phyloP scores from a whole-genome alignment of 805 yeast species.

The baker's yeast (Saccharomyces cerevisiae) region DNA sequence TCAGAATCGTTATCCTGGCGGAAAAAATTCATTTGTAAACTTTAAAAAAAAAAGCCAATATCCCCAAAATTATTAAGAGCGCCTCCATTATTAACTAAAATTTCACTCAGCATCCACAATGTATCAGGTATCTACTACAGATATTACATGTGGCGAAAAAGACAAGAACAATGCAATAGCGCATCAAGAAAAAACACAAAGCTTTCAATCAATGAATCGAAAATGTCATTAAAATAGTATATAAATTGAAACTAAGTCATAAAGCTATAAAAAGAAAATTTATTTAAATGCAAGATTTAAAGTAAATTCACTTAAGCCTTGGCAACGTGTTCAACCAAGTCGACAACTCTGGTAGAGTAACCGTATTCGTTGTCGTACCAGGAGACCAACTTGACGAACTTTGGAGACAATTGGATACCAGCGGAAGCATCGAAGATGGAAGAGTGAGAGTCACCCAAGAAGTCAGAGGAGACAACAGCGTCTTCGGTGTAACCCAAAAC shows the following conservation, averaged over 20 bases:
- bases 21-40: no score
- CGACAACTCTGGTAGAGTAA: slow-evolving; percentile 70
- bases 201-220: neutral
- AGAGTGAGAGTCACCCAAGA: slow-evolving; percentile 54
- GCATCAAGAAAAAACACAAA: neutral
- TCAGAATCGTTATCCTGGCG: no score
- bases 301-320: slow-evolving; percentile 18
- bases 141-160: no score
- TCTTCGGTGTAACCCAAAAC: slow-evolving; percentile 64
- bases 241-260: neutral
- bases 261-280: neutral
- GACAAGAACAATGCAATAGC: no score
- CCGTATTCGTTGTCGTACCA: slow-evolving; percentile 75
- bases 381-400: slow-evolving; percentile 60
- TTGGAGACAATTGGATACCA: slow-evolving; percentile 62
- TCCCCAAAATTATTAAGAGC: no score
- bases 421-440: slow-evolving; percentile 64
- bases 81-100: no score
- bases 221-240: neutral
- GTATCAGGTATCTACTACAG: no score
- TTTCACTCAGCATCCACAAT: no score
- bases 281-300: neutral
- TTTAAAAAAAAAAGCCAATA: no score
- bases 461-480: slow-evolving; percentile 62
- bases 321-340: slow-evolving; percentile 59